Base-by-base conservation (phyloP, 441 rosid genomes). In the Manihot esculenta region DNA sequence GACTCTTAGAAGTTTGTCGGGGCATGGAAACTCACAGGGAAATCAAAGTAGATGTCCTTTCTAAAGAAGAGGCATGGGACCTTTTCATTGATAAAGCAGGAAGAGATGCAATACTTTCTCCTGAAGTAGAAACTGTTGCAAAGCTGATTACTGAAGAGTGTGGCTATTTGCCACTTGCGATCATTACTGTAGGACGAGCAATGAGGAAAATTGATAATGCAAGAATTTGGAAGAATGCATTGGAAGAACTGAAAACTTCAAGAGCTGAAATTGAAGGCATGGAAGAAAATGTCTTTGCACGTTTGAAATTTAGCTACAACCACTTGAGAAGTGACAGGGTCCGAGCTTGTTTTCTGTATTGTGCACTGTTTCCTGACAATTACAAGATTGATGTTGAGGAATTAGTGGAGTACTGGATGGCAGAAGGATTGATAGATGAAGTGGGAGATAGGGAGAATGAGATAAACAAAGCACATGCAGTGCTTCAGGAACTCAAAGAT, bases 61-160 rank as follows among this genome's bases (percentile, higher is more conserved):
- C 80, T 18, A 21, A 67, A 51, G 72, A 66, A 3, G 77, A 76
- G 15, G 79, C 71, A 0, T 45, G 70, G 64, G 56, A 70, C 2
- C 42, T 79, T 38, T 79, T 79, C 61, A 23, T 17, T 10, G 72
- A 70, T 24, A 66, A 73, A 66, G 75, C 58, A 0, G 75, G 51
- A 27, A 44, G 24, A 10, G 64, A 47, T 47, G 17, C 49, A 21
- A 1, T 35, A 0, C 47, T 41, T 72, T 58, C 38, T 68, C 71
- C 78, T 4, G 72, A 68, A 45, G 48, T 64, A 55, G 72, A 72
- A 65, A 27, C 73, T 0, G n/a, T 69, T 45, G 74, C 74, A 13
- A 59, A 21, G 49, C 56, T 26, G 21, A 57, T 79, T 17, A 51
- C 75, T 1, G 66, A 75, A 54, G 77, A 79, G 69, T 79, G 82